Evolutionary conservation across 1,284 basidiomycete species (phyloP), one percentile per base, ranked within the genome.

Genomic region (Boletus sp.): DNA sequence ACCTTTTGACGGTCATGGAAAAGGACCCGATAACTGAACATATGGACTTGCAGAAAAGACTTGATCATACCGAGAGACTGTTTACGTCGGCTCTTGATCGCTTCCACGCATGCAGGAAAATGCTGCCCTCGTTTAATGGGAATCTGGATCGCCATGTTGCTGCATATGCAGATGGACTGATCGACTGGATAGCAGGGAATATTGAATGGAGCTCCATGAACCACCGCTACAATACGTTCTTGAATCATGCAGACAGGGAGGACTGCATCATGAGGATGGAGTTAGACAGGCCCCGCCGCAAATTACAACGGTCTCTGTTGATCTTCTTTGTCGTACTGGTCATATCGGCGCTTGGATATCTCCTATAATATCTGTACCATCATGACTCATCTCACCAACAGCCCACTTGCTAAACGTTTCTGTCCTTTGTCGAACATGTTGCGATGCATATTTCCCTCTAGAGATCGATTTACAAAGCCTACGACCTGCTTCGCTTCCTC

Each of bases 181-280:
- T 57, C 2, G 62, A 64, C 40, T 63, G 56, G 61, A 19, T 56
- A 25, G 41, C 36, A 8, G 64, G 64, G 26, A 64, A 60, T 19
- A 58, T 65, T 7, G 45, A 67, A 33, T 64, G 59, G 65, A 67
- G 65, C 30, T 5, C 34, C 12, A 45, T 59, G 20, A 65, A 56
- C 42, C 57, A 54, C 35, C 64, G 60, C 16, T 66, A 64, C 51
- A 60, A 52, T 2, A 50, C 50, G 10, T 65, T 67, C 38, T 13
- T 47, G 44, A 43, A 55, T 44, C 48, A 53, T 12, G n/a, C 8
- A n/a, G 64, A 66, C 45, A 62, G 52, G 53, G 53, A 46, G 48
- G 53, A 54, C 2, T 33, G 49, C 36, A 42, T 64, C 40, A 44
- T 66, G 46, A 53, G 49, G 38, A 23, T 64, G 33, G 41, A 54